Evolutionary conservation across 169 alveolate species (phyloP), one percentile per base, ranked within the genome.

Genomic region (Plasmodium gaboni): DNA sequence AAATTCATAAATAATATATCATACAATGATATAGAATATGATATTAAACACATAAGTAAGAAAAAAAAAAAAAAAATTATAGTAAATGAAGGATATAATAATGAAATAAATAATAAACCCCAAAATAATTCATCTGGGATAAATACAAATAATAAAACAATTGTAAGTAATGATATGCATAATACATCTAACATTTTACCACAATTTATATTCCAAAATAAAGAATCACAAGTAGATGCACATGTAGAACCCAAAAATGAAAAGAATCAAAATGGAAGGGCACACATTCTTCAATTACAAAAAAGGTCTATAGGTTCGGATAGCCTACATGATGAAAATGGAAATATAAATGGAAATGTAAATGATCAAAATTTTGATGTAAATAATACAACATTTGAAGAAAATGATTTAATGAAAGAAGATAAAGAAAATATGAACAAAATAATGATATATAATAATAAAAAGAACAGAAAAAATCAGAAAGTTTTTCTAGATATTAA

Each of bases 1-100:
- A 48, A 70, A 13, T 78, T 78, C n/a, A 78, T 78, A 3, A 78
- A 78, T 26, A 48, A 78, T 59, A 65, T 78, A 65, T 78, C 76
- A 2, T 69, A 78, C 24, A 48, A 51, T 57, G 78, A 78, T 65
- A 64, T 78, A 61, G 51, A 59, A 24, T 32, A 19, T 13, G 70
- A 65, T 0, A 10, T 26, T 15, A 12, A 32, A 19, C 22, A 57
- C 12, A 7, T 42, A 32, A 63, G n/a, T 69, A 32, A 38, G 22
- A 22, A 65, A 28, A 28, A 32, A 28, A 2, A 63, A 13, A 13
- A n/a, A 32, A 65, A 38, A 13, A 53, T 53, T 0, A 13, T 38
- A 38, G 4, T 38, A 38, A 38, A 38, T 38, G 46, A 38, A 38
- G 46, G 46, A 38, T 38, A 38, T 38, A 38, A 38, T 38, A 38